Percentiles rank a stretch among this genome's conserved stretches.
phyloP scores from a whole-genome alignment of 2,329 filamentous ascomycete genomes.

The Raffaelea albimanens region DNA sequence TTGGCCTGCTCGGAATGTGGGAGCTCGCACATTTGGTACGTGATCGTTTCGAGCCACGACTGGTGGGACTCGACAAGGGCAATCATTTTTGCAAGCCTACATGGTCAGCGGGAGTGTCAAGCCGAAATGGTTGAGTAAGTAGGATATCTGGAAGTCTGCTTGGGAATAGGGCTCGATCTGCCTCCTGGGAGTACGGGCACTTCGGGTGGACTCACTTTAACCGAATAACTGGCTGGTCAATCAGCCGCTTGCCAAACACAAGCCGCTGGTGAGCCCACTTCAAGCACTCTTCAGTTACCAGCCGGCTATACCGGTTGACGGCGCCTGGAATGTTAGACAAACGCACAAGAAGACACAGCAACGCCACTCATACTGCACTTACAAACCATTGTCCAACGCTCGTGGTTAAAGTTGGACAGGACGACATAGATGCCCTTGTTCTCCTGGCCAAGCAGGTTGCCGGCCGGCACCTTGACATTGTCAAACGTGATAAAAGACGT shows the following conservation, averaged over 20 bases:
- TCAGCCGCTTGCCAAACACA: constrained; percentile 73
- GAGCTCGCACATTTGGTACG: constrained; percentile 85
- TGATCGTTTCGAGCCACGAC: constrained; percentile 75
- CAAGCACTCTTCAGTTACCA: constrained; percentile 71
- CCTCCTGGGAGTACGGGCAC: no score
- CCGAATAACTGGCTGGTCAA: constrained; percentile 74
- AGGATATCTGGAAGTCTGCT: no score
- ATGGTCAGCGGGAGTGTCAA: constrained; percentile 66
- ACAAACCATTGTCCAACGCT: constrained; percentile 68
- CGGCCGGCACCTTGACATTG: constrained; percentile 75
- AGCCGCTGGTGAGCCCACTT: constrained; percentile 85
- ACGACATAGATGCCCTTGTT: constrained; percentile 82
- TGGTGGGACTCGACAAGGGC: constrained; percentile 73
- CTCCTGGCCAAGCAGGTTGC: constrained; percentile 70
- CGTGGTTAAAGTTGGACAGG: constrained; percentile 82
- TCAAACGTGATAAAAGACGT: constrained; percentile 76
- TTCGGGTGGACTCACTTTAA: constrained; percentile 57
- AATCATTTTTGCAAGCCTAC: constrained; percentile 89
- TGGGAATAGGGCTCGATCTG: no score
- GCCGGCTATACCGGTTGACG: constrained; percentile 55
- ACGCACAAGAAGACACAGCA: background rate
- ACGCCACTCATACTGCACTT: constrained; percentile 18
- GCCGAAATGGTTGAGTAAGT: constrained; percentile 2
- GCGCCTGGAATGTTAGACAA: constrained; percentile 33
- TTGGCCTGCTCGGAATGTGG: constrained; percentile 66